Conservation (phyloP, 441 rosid species). For the Euphorbia schlechtendalii region DNA sequence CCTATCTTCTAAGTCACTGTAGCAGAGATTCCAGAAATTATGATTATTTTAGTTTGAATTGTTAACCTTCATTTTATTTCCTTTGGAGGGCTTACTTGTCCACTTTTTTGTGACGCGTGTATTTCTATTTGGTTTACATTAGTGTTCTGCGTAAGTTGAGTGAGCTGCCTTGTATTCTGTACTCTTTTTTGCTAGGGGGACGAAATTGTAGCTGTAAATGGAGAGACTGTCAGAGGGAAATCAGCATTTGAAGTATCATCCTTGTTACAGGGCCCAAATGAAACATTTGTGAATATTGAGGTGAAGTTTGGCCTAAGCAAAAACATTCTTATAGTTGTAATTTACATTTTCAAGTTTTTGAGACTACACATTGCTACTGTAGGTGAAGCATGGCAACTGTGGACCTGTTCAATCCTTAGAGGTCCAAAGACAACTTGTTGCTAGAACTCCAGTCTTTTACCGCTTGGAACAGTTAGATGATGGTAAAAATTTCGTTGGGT, state of each 20-base stretch:
- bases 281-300: constrained; percentile 73
- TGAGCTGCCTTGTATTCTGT: constrained; percentile 5
- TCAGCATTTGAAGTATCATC: constrained; percentile 92
- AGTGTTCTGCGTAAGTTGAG: not conserved
- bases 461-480: constrained; percentile 70
- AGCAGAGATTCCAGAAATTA: not conserved
- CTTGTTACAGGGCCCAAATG: constrained; percentile 84
- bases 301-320: constrained; percentile 25
- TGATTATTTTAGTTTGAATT: not conserved
- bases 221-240: constrained; percentile 71
- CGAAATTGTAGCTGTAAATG: constrained; percentile 76
- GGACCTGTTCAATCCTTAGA: constrained; percentile 60
- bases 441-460: constrained; percentile 76
- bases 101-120: not conserved
- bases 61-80: not conserved
- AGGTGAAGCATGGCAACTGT: constrained; percentile 90
- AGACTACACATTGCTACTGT: constrained; percentile 19
- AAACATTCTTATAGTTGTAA: not conserved
- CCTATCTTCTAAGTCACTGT: not conserved
- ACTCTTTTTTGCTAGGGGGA: constrained; percentile 62
- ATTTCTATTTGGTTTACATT: not conserved
- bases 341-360: constrained; percentile 1
- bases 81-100: not conserved
- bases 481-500: constrained; percentile 58
- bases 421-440: constrained; percentile 78